These are phyloP conservation scores for Nymphaea thermarum DNA, from an alignment of 164 flowering plant species.

Conservation along the genomic window DNA sequence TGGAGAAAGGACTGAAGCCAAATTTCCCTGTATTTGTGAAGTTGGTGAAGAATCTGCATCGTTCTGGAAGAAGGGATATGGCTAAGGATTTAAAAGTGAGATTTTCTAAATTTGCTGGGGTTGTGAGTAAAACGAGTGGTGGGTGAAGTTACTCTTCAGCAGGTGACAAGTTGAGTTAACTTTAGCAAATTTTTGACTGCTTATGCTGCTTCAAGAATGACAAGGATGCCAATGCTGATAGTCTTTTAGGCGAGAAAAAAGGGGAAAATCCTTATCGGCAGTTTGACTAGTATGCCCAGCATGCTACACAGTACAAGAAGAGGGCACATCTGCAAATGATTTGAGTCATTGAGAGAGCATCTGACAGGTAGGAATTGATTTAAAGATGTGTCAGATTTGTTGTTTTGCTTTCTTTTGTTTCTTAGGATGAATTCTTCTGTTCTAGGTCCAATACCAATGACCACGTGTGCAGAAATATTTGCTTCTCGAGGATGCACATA, in stretches of 20 bases:
- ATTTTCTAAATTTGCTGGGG: slow-evolving; percentile 18
- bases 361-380: slow-evolving; percentile 26
- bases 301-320: slow-evolving; percentile 60
- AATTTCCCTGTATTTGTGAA: slow-evolving; percentile 26
- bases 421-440: neutral
- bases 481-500: slow-evolving; percentile 41
- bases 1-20: slow-evolving; percentile 50
- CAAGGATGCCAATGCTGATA: too few species aligned
- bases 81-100: slow-evolving; percentile 25
- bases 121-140: neutral
- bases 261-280: too few species aligned
- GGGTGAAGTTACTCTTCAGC: neutral
- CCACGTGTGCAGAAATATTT: slow-evolving; percentile 30
- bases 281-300: slow-evolving; percentile 28
- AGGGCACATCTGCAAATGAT: slow-evolving; percentile 63
- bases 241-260: too few species aligned
- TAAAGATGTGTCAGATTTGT: neutral
- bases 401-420: neutral
- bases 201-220: too few species aligned
- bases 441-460: slow-evolving; percentile 45
- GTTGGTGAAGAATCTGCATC: slow-evolving; percentile 24
- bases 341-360: slow-evolving; percentile 65
- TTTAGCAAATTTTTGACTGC: too few species aligned
- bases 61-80: slow-evolving; percentile 17
- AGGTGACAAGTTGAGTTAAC: too few species aligned